Evolutionary conservation across 208 protist species (phyloP), one percentile per base, ranked within the genome.

Genomic region (Sergeia podlipaevii): DNA sequence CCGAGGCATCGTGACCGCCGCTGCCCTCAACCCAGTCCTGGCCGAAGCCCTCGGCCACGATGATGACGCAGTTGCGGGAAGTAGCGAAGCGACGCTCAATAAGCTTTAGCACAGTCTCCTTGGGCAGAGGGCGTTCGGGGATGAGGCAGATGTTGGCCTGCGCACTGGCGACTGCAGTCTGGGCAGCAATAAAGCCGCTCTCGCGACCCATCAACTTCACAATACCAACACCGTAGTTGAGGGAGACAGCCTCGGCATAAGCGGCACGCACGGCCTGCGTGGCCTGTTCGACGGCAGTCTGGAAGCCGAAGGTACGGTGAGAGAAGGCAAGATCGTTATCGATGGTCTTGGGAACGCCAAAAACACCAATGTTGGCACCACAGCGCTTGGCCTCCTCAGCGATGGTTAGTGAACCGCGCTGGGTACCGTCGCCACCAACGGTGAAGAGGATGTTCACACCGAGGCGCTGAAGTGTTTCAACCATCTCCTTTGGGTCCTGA

Each of bases 161-260:
- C 39, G 78, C 75, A 44, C 74, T 91, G 26, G 93, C 83, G 27
- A 98, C 76, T n/a, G 94, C 70, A 20, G 93, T 88, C 63, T 97
- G 76, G 4, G 84, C 78, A 3, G 96, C 93, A 54, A 98, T 96
- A 72, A 97, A 98, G 41, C 96, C 96, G 32, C 85, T 89, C 61
- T 97, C 80, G 20, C 94, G 80, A 15, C 96, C 96, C 96, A 98
- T 98, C 18, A 98, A 75, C 78, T 97, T 97, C 49, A 98, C 96
- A 53, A 98, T 84, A 34, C 92, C 90, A 30, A 97, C 75, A 60
- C 92, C 93, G 71, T 96, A 94, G 60, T 80, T 80, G 44, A 83
- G 71, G 17, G 81, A 91, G 34, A 77, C 65, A 15, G 94, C 91
- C 77, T 97, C 93, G 11, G 85, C 83, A 70, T 97, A 93, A 20